Base-by-base conservation (phyloP, 2,329 filamentous ascomycete species). In the Dothistroma septosporum region DNA sequence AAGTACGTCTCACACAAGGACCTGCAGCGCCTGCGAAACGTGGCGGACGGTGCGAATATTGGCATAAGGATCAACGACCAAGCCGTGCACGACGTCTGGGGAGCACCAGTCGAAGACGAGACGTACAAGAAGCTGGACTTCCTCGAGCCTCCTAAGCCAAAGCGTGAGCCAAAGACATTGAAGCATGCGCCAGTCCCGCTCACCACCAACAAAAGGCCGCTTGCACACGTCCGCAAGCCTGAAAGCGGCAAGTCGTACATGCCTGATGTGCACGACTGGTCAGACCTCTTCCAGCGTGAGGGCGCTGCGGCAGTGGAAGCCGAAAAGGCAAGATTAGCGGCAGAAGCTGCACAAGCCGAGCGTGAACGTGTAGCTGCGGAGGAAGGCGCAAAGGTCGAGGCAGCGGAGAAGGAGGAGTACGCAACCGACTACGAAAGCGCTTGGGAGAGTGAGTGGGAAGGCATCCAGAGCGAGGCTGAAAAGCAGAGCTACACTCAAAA, bases 241-340 rank as follows among this genome's bases (percentile, higher is more conserved):
- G 83, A 86, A 7, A 91, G 88, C 16, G 92, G 91, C 61, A 91
- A 88, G 75, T 96, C 91, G 69, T 99, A 99, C 79, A 99, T 99
- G 74, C 94, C 94, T 0, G 80, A 85, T 6, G 95, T 95, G 68
- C 83, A 86, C 64, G 92, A 96, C 64, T 99, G 95, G 82, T 88
- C 92, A 69, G 82, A 85, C 9, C 84, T 93, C 16, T 79, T 96
- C 49, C 82, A 84, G 21, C 81, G 85, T 47, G 91, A 95, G 75
- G 89, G 91, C 50, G 83, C 87, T 59, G 91, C 90, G 76, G 92
- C 89, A 14, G 80, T 97, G 1, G 89, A 88, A 64, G 85, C 87
- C 0, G 93, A 97, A 76, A 84, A 86, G 73, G 86, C 88, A 74
- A 87, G 92, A 6, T 76, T 93, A 6, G 83, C 80, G 41, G 85